phyloP scores from a whole-genome alignment of 2,329 filamentous ascomycete genomes.

The Fusarium bactridioides region DNA sequence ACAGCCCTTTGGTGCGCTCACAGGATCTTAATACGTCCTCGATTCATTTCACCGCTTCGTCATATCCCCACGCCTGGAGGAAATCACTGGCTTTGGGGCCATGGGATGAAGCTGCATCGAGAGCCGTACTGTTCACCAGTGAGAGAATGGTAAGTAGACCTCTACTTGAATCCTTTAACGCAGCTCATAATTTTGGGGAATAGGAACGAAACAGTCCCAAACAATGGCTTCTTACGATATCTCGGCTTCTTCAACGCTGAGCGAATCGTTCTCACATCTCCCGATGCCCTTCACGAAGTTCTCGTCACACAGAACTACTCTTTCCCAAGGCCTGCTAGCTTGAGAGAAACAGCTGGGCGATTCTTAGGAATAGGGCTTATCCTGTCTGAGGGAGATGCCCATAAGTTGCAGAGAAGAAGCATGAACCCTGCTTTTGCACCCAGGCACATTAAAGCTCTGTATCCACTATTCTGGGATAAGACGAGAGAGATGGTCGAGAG shows the following conservation, averaged over 20 bases:
- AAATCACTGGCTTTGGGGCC: slow-evolving; percentile 57
- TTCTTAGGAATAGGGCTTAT: slow-evolving; percentile 76
- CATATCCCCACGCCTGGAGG: slow-evolving; percentile 54
- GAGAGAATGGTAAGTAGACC: slow-evolving; percentile 54
- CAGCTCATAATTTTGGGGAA: background rate
- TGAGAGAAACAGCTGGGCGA: slow-evolving; percentile 65
- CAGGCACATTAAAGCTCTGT: slow-evolving; percentile 84
- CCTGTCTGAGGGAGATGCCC: slow-evolving; percentile 90
- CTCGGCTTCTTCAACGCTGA: slow-evolving; percentile 68
- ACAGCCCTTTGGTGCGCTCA: slow-evolving; percentile 49
- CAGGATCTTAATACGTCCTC: slow-evolving; percentile 56
- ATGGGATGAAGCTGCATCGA: slow-evolving; percentile 50
- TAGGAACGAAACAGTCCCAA: slow-evolving; percentile 68
- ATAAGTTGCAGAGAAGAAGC: slow-evolving; percentile 80
- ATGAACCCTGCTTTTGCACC: slow-evolving; percentile 86
- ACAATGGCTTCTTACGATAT: slow-evolving; percentile 75
- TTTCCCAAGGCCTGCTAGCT: slow-evolving; percentile 67
- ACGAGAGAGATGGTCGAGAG: slow-evolving; percentile 70
- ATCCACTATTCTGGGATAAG: slow-evolving; percentile 84
- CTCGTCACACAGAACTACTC: slow-evolving; percentile 73
- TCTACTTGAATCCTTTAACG: fast-evolving
- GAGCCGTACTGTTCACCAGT: slow-evolving; percentile 54
- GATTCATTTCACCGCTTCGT: slow-evolving; percentile 57
- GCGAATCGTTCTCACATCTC: slow-evolving; percentile 64
- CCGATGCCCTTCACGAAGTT: slow-evolving; percentile 72